Evolutionary conservation across 2,329 filamentous ascomycete species (phyloP), one percentile per base, ranked within the genome.

Genomic region (Fusarium falciforme): DNA sequence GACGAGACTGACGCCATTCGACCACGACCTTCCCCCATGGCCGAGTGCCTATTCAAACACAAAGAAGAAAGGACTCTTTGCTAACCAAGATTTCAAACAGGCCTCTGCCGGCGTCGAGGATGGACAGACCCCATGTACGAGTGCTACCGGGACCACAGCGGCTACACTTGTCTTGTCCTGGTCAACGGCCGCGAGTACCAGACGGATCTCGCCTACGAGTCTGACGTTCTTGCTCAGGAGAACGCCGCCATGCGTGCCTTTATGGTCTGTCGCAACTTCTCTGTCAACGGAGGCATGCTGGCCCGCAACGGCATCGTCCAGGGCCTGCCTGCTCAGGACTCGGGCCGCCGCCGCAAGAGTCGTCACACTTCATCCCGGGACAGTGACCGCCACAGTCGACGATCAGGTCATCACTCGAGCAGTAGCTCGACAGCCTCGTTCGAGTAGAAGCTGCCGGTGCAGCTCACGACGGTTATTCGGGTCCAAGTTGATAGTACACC

Each of bases 141-240:
- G 84, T 92, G 92, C 79, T 94, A 93, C 87, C 89, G 89, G 77
- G 92, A 91, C 79, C 85, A 88, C 74, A 90, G 87, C 78, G 95
- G 95, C 81, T 97, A 93, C 84, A 94, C 93, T 68, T 98, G 95
- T 86, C 92, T 95, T 67, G 96, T 98, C 66, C 90, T 96, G 73
- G 96, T 98, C 82, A 98, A 98, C 86, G 97, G 97, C 78, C 93
- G 96, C 80, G 94, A 98, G 86, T 98, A 98, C 86, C 94, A 95
- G 82, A 98, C 95, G 49, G 95, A 98, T 82, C 89, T 93, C 40
- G 90, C 92, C 73, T 97, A 96, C 85, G 91, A 93, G 81, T 93
- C 93, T 72, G 93, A 96, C 81, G 87, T 90, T 58, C 88, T 97
- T 75, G 96, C 96, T 55, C 94, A 95, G 80, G 95, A 98, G 83